phyloP scores from a whole-genome alignment of 192 early-diverging fungal species.

The Funneliformis geosporum region DNA sequence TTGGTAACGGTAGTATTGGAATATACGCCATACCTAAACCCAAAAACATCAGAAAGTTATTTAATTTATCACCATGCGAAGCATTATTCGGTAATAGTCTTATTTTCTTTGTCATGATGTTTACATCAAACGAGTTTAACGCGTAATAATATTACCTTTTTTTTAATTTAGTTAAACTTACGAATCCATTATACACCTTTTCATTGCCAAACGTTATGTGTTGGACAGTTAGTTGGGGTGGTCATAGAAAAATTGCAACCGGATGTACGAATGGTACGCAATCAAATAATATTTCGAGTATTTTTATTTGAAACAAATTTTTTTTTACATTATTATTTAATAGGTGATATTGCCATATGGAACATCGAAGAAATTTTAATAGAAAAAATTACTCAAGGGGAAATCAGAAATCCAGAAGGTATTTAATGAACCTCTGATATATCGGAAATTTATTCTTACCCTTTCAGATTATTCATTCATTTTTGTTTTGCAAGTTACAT shows the following conservation, averaged over 20 bases:
- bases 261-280: conserved; percentile 28
- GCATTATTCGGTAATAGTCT: conserved; percentile 7
- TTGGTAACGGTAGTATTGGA: conserved; percentile 40
- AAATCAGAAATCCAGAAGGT: neutral
- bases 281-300: neutral
- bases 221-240: conserved; percentile 33
- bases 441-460: neutral
- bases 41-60: conserved; percentile 11
- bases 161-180: conserved; percentile 23
- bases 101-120: neutral
- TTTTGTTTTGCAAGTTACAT: neutral
- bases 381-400: neutral
- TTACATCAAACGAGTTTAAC: neutral
- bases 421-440: neutral
- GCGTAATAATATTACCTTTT: neutral
- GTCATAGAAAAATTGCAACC: conserved; percentile 22
- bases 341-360: conserved; percentile 29
- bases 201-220: conserved; percentile 21
- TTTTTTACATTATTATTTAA: neutral
- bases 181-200: neutral
- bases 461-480: neutral
- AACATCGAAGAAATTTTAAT: conserved; percentile 18
- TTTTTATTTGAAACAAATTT: neutral
- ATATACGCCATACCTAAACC: conserved; percentile 43
- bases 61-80: neutral